Evolutionary conservation across 371 early-diverging fungal genomes (phyloP).

Genomic region (Syncephalastrum sp.): DNA sequence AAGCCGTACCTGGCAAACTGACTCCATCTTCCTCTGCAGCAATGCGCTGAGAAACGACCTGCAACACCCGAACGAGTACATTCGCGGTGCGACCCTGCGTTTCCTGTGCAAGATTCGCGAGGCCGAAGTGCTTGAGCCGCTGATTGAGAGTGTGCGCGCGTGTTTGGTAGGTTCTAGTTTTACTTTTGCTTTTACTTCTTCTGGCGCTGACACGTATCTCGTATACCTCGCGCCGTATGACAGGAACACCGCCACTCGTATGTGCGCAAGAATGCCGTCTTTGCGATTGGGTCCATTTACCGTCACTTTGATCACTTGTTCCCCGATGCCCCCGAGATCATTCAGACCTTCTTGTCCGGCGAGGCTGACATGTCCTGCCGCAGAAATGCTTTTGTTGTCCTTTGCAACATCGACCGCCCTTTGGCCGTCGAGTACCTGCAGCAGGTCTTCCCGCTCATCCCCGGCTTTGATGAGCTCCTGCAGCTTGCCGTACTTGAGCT

Average conservation of each 20-base stretch:
- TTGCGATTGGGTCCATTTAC: slow-evolving; percentile 89
- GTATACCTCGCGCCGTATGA: not conserved
- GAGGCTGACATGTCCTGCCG: slow-evolving; percentile 92
- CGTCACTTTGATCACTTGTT: slow-evolving; percentile 86
- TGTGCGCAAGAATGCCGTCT: slow-evolving; percentile 97
- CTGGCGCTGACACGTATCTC: not conserved
- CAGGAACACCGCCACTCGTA: slow-evolving; percentile 92
- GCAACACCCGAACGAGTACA: slow-evolving; percentile 98
- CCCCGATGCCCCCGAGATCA: slow-evolving; percentile 94
- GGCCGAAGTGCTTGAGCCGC: slow-evolving; percentile 92
- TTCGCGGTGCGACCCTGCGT: slow-evolving; percentile 94
- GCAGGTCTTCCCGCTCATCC: slow-evolving; percentile 70
- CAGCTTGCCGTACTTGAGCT: slow-evolving; percentile 93
- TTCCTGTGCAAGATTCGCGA: slow-evolving; percentile 95
- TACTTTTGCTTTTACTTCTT: too few species aligned
- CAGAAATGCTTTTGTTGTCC: slow-evolving; percentile 92
- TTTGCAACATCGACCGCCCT: slow-evolving; percentile 74
- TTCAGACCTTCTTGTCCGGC: slow-evolving; percentile 71
- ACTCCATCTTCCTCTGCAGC: slow-evolving; percentile 41
- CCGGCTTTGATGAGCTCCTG: slow-evolving; percentile 84
- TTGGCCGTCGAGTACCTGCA: slow-evolving; percentile 86
- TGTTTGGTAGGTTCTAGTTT: slow-evolving; percentile 69
- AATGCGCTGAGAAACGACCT: slow-evolving; percentile 97
- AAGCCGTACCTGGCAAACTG: not conserved
- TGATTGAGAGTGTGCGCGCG: slow-evolving; percentile 84